A percentile compares a stretch with the other conserved stretches of the same genome.
These are phyloP conservation scores for Didymellaceae sp. DNA, from an alignment of 2,329 filamentous ascomycete genomes.

Conservation along the genomic window DNA sequence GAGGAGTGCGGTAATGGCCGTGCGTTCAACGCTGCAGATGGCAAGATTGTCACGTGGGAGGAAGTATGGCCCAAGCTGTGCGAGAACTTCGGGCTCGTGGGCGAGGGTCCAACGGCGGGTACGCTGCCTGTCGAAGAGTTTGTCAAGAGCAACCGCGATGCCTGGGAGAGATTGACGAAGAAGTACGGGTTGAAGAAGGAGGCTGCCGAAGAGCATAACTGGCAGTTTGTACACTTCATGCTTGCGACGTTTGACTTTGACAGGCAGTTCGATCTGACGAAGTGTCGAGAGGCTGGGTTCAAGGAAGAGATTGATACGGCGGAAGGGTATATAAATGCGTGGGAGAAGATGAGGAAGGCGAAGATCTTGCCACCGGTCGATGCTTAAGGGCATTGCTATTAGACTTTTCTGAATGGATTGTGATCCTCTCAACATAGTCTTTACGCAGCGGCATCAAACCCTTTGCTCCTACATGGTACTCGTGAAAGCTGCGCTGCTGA, in stretches of 20 bases:
- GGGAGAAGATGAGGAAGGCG: slow-evolving; percentile 54
- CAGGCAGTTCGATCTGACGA: slow-evolving; percentile 55
- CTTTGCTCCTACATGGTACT: background rate
- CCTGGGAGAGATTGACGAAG: slow-evolving; percentile 33
- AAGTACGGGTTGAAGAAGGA: slow-evolving; percentile 45
- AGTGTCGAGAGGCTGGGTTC: slow-evolving; percentile 52
- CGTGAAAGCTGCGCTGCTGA: background rate
- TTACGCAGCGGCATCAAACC: background rate
- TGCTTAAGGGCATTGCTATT: background rate
- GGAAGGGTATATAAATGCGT: slow-evolving; percentile 51
- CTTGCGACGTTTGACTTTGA: slow-evolving; percentile 55
- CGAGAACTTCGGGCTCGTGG: slow-evolving; percentile 54
- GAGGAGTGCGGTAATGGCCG: slow-evolving; percentile 34
- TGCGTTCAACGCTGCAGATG: slow-evolving; percentile 53
- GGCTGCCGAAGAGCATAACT: slow-evolving; percentile 46
- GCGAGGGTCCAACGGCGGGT: slow-evolving; percentile 33
- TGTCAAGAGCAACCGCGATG: slow-evolving; percentile 36
- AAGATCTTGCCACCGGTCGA: slow-evolving; percentile 32
- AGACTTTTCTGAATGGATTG: background rate
- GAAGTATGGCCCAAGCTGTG: slow-evolving; percentile 56
- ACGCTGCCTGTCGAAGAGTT: slow-evolving; percentile 35
- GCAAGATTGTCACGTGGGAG: slow-evolving; percentile 49
- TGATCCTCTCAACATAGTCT: background rate
- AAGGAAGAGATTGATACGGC: slow-evolving; percentile 49
- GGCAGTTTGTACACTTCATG: slow-evolving; percentile 53